Base-by-base conservation (phyloP, 805 yeast species). In the Candida pini region DNA sequence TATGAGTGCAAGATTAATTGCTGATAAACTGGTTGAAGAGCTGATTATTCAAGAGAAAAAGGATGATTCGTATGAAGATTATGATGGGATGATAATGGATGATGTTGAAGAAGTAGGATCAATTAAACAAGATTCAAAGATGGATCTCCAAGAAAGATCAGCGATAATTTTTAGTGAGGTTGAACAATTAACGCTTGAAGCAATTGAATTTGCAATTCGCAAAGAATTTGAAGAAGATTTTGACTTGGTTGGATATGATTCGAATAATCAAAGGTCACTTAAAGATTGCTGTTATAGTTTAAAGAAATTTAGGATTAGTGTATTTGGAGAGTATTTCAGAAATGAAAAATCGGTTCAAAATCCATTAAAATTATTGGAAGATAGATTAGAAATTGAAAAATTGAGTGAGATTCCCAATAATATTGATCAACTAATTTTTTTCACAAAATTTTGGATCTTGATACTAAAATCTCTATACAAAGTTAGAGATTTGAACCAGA, bases 141-240 rank as follows among this genome's bases (percentile, higher is more conserved):
- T 45, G 12, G 44, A 44, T n/a, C 44, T 36, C 20, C 37, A 38
- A 6, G 33, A 43, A 3, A 39, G 45, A 2, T 58, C 54, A 0
- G 26, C 46, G 2, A 26, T 44, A 4, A 47, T 78, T 0, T 66
- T 56, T 41, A 33, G 47, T 0, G 81, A 78, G 44, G 54, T 71
- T 0, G 62, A 55, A 31, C 47, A 49, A 3, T 34, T 76, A 0
- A 60, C 66, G 0, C 43, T 62, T 10, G 69, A 71, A 2, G 71
- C 76, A 1, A 60, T 79, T 2, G 76, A 72, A 30, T 54, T 53
- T 31, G 70, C 72, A 10, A 68, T 84, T 73, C 51, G 48, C n/a
- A 49, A 58, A 4, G 76, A 66, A 28, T 83, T 71, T 49, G 86
- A 73, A 0, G 76, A 70, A 10, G 85, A 80, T 30, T 38, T 75